These are phyloP conservation scores for Umbelopsis isabellina DNA, from an alignment of 192 early-diverging fungal species.

Conservation along the genomic window DNA sequence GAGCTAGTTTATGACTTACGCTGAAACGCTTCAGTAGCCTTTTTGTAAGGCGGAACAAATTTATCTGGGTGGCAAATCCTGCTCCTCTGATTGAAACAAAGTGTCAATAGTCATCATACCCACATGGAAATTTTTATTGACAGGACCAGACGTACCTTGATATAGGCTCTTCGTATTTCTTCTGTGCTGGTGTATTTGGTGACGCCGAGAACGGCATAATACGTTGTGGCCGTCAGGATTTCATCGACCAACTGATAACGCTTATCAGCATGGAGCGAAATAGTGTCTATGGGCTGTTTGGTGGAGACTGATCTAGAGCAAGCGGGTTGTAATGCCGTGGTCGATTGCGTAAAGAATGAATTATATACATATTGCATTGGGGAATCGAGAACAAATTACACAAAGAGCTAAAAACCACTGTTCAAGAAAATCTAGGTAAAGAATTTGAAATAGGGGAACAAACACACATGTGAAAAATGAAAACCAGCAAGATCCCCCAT, in stretches of 20 bases:
- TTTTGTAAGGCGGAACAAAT: slow-evolving; percentile 55
- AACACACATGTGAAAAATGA: slow-evolving; percentile 17
- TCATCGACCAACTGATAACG: slow-evolving; percentile 50
- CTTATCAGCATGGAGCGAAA: not conserved
- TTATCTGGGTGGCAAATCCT: slow-evolving; percentile 63
- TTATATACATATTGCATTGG: slow-evolving; percentile 20
- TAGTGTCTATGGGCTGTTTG: not conserved
- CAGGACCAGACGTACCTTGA: slow-evolving; percentile 36
- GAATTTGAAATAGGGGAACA: not conserved
- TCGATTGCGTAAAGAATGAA: slow-evolving; percentile 15
- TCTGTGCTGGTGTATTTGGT: slow-evolving; percentile 42
- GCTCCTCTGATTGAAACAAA: slow-evolving; percentile 39
- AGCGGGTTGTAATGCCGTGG: not conserved
- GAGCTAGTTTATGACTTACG: slow-evolving; percentile 30
- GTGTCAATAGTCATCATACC: not conserved
- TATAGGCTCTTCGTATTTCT: slow-evolving; percentile 54
- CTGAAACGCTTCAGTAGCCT: slow-evolving; percentile 61
- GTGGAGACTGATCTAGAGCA: not conserved
- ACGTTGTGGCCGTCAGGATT: slow-evolving; percentile 51
- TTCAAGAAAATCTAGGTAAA: not conserved
- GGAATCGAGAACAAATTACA: not conserved
- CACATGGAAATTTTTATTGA: not conserved
- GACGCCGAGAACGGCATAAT: slow-evolving; percentile 53
- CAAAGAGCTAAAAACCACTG: not conserved
- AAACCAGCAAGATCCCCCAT: not conserved